Evolutionary conservation across 768 basidiomycete species (phyloP).

Genomic region (Hemileccinum impolitum): DNA sequence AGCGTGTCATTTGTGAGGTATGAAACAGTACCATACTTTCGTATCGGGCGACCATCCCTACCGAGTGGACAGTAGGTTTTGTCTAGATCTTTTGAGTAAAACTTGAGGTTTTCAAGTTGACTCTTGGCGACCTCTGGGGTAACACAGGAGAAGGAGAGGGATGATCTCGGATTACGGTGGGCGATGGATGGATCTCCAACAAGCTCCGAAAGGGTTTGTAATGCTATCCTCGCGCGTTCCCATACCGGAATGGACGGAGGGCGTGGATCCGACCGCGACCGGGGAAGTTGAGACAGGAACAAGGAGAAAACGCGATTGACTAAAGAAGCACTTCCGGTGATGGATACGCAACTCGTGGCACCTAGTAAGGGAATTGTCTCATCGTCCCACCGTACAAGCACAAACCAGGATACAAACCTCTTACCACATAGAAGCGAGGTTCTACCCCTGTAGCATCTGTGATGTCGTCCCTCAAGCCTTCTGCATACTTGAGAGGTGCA

Average conservation of each 20-base stretch:
- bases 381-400: not conserved
- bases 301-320: slow-evolving; percentile 61
- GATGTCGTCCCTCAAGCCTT: slow-evolving; percentile 48
- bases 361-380: slow-evolving; percentile 35
- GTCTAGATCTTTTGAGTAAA: slow-evolving; percentile 43
- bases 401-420: slow-evolving; percentile 40
- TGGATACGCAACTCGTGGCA: slow-evolving; percentile 50
- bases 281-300: slow-evolving; percentile 58
- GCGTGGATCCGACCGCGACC: slow-evolving; percentile 44
- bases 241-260: slow-evolving; percentile 32
- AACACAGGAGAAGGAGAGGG: slow-evolving; percentile 67
- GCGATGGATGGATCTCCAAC: slow-evolving; percentile 43
- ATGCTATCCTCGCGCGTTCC: slow-evolving; percentile 54
- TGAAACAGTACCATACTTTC: slow-evolving; percentile 46
- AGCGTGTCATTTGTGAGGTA: not conserved
- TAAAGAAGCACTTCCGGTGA: slow-evolving; percentile 55
- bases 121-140: slow-evolving; percentile 46
- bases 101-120: slow-evolving; percentile 48
- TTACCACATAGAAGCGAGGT: slow-evolving; percentile 54
- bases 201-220: slow-evolving; percentile 52
- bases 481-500: slow-evolving; percentile 55
- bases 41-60: slow-evolving; percentile 54
- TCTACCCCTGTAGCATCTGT: slow-evolving; percentile 44
- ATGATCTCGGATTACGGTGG: slow-evolving; percentile 51
- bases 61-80: slow-evolving; percentile 55